Evolutionary conservation across 2,329 filamentous ascomycete species (phyloP), one percentile per base, ranked within the genome.

Genomic region (Didymosphaeria variabile): DNA sequence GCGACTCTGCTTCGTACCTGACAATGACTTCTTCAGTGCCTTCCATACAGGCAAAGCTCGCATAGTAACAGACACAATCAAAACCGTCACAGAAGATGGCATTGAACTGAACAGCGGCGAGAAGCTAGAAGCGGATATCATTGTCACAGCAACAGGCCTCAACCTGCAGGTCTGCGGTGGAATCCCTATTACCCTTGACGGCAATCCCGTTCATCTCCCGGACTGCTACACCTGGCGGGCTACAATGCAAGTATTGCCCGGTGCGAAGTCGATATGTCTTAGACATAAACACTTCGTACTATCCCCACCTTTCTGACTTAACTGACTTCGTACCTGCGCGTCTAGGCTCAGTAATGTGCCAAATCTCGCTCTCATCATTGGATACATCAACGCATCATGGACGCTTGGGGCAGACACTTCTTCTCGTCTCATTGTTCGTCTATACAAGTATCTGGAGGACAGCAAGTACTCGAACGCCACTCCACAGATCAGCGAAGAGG

Each of bases 1-100:
- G 75, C 87, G 93, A 0, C 80, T 95, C 8, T 95, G 92, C 69
- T 80, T 92, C 61, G 89, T 80, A n/a, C 85, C 85, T 0, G 83
- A 87, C 58, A 85, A 84, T 21, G 87, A 88, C 70, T 88, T 88
- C 73, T 88, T 86, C 79, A 72, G 81, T 23, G 77, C 79, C 36
- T 78, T 88, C 19, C 80, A 81, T 17, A 71, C 77, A 1, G 86
- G 85, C 34, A 83, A 82, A 58, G 84, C 83, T 1, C 77, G 81
- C 49, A 78, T 89, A n/a, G 82, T 82, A 21, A 88, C 87, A 3
- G 85, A 83, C 59, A 82, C 78, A 3, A 87, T 88, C 72, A 77
- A 83, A 42, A 79, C 72, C 13, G 81, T 88, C 9, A 84, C 81
- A 0, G 68, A 78, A 10, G 77, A 82, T 21, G 81, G 82, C 17